phyloP scores from a whole-genome alignment of 2,329 filamentous ascomycete genomes.

The Aspergillus sp. region DNA sequence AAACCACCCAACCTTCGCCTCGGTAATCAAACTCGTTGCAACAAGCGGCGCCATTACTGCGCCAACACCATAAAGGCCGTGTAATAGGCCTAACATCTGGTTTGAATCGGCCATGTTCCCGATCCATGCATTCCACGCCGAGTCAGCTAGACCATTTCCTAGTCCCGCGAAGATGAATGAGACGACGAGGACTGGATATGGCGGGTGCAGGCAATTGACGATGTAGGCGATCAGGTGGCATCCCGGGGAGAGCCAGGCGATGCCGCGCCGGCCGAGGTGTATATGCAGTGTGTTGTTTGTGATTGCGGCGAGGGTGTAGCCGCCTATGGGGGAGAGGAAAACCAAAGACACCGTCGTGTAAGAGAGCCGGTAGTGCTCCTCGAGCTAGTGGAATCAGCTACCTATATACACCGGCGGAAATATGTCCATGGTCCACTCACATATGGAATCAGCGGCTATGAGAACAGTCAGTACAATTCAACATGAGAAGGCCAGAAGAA shows the following conservation, averaged over 20 bases:
- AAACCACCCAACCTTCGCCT: slow-evolving; percentile 64
- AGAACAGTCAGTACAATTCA: background rate
- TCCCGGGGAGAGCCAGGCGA: slow-evolving; percentile 64
- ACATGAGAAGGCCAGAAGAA: background rate
- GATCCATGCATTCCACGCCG: slow-evolving; percentile 62
- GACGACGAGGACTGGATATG: slow-evolving; percentile 42
- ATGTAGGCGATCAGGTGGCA: slow-evolving; percentile 42
- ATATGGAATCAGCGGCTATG: slow-evolving; percentile 49
- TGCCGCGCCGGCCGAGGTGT: slow-evolving; percentile 64
- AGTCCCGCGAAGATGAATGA: slow-evolving; percentile 43
- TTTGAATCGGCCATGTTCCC: slow-evolving; percentile 74
- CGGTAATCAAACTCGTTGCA: slow-evolving; percentile 71
- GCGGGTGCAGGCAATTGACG: slow-evolving; percentile 39
- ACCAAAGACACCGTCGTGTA: slow-evolving; percentile 52
- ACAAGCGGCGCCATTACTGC: slow-evolving; percentile 69
- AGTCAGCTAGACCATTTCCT: slow-evolving; percentile 48
- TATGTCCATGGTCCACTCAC: slow-evolving; percentile 34
- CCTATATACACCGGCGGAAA: no score
- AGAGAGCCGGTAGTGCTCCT: slow-evolving; percentile 41
- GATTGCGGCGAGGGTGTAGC: slow-evolving; percentile 49
- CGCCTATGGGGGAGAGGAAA: slow-evolving; percentile 50
- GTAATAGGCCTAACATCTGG: slow-evolving; percentile 70
- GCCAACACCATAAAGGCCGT: slow-evolving; percentile 72
- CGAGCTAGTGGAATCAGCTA: slow-evolving; percentile 35
- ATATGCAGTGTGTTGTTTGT: slow-evolving; percentile 46